phyloP scores from a whole-genome alignment of 2,329 filamentous ascomycete genomes.

The Fonsecaea nubica region DNA sequence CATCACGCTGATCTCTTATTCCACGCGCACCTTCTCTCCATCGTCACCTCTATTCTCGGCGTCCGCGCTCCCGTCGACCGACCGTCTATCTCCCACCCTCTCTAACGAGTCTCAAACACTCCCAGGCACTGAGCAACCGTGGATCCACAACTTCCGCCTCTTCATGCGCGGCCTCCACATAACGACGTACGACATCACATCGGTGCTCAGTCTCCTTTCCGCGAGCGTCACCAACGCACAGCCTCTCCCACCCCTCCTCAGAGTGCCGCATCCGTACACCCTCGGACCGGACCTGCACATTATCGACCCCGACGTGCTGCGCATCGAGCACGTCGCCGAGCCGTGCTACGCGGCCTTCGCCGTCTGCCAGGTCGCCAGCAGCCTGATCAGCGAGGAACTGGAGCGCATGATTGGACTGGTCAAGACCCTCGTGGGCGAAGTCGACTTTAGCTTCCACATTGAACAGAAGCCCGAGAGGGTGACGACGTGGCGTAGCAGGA shows the following conservation, averaged over 20 bases:
- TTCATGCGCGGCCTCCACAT: conserved; percentile 1
- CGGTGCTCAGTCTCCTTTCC: conserved; percentile 6
- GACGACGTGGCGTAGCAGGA: conserved; percentile 3
- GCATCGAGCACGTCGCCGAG: not conserved
- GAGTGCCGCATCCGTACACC: not conserved
- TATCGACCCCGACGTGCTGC: not conserved
- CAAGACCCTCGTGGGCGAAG: conserved; percentile 1
- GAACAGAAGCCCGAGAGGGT: not conserved
- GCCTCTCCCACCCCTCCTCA: conserved; percentile 5
- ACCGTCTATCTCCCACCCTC: not conserved
- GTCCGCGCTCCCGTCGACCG: not conserved
- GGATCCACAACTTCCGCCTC: conserved; percentile 1
- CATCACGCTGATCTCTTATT: not conserved
- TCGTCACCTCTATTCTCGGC: not conserved
- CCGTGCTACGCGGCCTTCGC: not conserved
- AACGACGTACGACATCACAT: conserved; percentile 8
- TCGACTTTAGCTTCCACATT: conserved; percentile 6
- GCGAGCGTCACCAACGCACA: conserved; percentile 6
- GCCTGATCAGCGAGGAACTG: conserved; percentile 1
- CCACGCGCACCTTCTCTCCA: not conserved
- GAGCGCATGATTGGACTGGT: conserved; percentile 1
- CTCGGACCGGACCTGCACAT: not conserved
- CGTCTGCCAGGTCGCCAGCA: conserved; percentile 1
- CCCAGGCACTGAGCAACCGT: not conserved
- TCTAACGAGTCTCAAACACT: not conserved